Conservation (phyloP, 192 early-diverging fungal genomes). For the Obelidium mucronatum region DNA sequence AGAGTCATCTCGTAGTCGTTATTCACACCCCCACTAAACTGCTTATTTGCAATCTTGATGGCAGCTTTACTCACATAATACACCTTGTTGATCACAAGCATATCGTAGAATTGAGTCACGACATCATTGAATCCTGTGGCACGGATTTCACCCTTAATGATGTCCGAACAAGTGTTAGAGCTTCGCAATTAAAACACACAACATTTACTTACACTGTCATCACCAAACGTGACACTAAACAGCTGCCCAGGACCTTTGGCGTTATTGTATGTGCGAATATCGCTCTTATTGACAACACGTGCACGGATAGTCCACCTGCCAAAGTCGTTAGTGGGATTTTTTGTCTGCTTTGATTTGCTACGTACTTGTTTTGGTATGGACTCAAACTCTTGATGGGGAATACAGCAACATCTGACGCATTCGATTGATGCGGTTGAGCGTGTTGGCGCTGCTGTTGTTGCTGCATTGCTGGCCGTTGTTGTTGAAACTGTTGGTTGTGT, state of each 20-base stretch:
- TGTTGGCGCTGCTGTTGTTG: constrained; percentile 33
- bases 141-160: constrained; percentile 86
- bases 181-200: constrained; percentile 41
- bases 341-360: too few species aligned
- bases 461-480: constrained; percentile 31
- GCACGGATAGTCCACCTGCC: constrained; percentile 93
- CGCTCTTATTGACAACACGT: constrained; percentile 83
- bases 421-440: constrained; percentile 21
- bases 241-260: constrained; percentile 78
- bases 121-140: constrained; percentile 94
- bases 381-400: constrained; percentile 78
- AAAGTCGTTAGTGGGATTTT: too few species aligned
- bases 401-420: constrained; percentile 43
- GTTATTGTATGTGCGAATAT: constrained; percentile 85
- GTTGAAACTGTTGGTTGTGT: constrained; percentile 43
- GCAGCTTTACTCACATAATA: constrained; percentile 85
- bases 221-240: constrained; percentile 87
- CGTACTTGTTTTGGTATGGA: constrained; percentile 87
- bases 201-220: constrained; percentile 75
- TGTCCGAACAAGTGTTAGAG: too few species aligned
- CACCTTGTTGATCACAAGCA: constrained; percentile 76
- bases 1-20: constrained; percentile 94
- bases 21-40: constrained; percentile 74
- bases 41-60: constrained; percentile 81
- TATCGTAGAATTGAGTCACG: constrained; percentile 77